phyloP scores from a whole-genome alignment of 345 rosid species.

The Mallotus nudiflorus region DNA sequence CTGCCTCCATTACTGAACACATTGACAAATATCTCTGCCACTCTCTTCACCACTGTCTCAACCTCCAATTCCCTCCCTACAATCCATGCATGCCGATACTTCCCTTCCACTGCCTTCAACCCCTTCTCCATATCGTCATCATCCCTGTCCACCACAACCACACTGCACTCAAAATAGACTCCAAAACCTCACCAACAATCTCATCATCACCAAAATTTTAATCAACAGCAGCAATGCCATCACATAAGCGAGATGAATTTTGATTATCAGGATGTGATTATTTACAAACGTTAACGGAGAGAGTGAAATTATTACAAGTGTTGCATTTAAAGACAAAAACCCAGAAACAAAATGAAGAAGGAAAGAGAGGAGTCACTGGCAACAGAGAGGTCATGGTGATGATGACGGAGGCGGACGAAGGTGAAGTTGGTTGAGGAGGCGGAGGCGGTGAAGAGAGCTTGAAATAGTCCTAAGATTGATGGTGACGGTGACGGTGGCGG shows the following conservation, averaged over 20 bases:
- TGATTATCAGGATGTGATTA: constrained; percentile 7
- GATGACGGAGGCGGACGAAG: no score
- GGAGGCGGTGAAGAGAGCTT: no score
- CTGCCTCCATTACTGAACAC: constrained; percentile 83
- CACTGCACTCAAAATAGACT: constrained; percentile 45
- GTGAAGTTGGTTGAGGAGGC: no score
- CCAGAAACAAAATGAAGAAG: no score
- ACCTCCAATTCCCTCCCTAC: constrained; percentile 50
- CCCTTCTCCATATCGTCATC: constrained; percentile 28
- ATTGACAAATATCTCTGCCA: constrained; percentile 67
- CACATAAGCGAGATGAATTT: constrained; percentile 42
- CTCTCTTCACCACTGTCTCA: constrained; percentile 39
- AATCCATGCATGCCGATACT: constrained; percentile 87
- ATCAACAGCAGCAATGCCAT: constrained; percentile 36
- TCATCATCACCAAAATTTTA: constrained; percentile 46
- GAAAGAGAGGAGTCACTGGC: no score
- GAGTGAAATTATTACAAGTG: constrained; percentile 35
- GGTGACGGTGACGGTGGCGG: no score
- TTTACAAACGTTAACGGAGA: constrained; percentile 42
- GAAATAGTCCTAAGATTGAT: no score
- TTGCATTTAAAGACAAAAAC: constrained; percentile 56
- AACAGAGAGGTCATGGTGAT: no score
- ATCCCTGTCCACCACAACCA: constrained; percentile 50
- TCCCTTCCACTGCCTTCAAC: constrained; percentile 68
- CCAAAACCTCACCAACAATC: constrained; percentile 57